Percentiles rank a stretch among this genome's conserved stretches.
These are phyloP conservation scores for Hemileccinum impolitum DNA, from an alignment of 768 basidiomycete genomes.

Conservation along the genomic window DNA sequence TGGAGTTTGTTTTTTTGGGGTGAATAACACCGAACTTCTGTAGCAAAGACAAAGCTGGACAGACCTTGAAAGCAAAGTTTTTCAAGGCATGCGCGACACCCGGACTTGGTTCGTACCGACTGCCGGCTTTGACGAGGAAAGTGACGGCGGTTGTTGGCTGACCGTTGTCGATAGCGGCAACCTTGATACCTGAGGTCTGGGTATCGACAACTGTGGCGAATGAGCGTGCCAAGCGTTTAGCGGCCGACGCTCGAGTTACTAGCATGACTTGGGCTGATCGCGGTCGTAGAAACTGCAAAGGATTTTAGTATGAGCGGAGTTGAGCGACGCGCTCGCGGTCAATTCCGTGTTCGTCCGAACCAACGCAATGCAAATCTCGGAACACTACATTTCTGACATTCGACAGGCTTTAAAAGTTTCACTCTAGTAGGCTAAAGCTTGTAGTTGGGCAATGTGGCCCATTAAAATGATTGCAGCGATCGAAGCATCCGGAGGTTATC, in stretches of 20 bases:
- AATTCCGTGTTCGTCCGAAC: slow-evolving; percentile 28
- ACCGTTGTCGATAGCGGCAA: slow-evolving; percentile 79
- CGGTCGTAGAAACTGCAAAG: neutral
- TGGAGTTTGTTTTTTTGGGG: neutral
- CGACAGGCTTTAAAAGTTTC: too few species aligned
- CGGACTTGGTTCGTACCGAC: slow-evolving; percentile 81
- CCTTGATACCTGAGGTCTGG: slow-evolving; percentile 65
- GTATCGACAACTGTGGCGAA: slow-evolving; percentile 84
- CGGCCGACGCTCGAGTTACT: slow-evolving; percentile 57
- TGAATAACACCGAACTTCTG: neutral
- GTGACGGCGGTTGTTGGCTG: slow-evolving; percentile 85
- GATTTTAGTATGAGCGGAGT: slow-evolving; percentile 23
- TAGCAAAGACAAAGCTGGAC: slow-evolving; percentile 18
- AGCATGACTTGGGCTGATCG: slow-evolving; percentile 45
- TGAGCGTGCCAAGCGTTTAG: slow-evolving; percentile 58
- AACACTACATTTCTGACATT: too few species aligned
- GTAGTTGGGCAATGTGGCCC: too few species aligned
- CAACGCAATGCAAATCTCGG: too few species aligned
- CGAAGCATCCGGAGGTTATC: too few species aligned
- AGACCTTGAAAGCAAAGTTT: slow-evolving; percentile 98
- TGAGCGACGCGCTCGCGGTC: slow-evolving; percentile 10
- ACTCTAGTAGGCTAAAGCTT: too few species aligned
- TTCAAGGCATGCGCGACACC: slow-evolving; percentile 93
- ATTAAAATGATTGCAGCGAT: too few species aligned
- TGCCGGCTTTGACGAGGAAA: slow-evolving; percentile 89